These are phyloP conservation scores for Penicillium brasilianum DNA, from an alignment of 2,329 filamentous ascomycete species.

Conservation along the genomic window DNA sequence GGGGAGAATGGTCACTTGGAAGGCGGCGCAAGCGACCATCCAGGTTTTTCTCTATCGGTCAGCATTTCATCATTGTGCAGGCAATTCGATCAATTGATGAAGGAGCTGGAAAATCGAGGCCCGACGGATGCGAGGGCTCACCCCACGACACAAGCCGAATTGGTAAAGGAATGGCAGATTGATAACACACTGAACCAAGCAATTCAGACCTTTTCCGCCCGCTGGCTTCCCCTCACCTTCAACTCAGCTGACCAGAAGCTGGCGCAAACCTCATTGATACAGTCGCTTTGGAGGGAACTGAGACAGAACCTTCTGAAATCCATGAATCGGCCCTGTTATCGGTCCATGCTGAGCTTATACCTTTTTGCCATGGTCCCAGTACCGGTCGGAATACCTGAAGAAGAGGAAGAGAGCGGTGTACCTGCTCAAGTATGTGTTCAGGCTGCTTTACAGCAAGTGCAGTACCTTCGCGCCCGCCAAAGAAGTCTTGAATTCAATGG, in stretches of 20 bases:
- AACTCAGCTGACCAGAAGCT: background rate
- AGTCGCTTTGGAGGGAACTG: constrained; percentile 43
- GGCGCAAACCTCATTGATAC: constrained; percentile 27
- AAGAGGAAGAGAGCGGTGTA: constrained; percentile 49
- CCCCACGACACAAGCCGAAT: constrained; percentile 9
- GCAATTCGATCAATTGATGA: constrained; percentile 45
- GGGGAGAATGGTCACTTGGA: constrained; percentile 14
- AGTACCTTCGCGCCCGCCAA: constrained; percentile 47
- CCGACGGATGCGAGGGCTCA: constrained; percentile 10
- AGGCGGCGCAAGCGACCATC: constrained; percentile 7
- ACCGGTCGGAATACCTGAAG: constrained; percentile 47
- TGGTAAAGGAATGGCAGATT: constrained; percentile 27
- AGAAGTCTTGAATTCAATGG: constrained; percentile 49
- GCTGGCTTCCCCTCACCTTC: constrained; percentile 35
- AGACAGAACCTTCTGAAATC: constrained; percentile 48
- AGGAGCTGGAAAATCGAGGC: constrained; percentile 32
- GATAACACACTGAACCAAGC: constrained; percentile 34
- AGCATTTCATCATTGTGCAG: constrained; percentile 25
- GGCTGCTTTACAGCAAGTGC: constrained; percentile 49
- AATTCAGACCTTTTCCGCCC: constrained; percentile 35
- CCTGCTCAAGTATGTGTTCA: constrained; percentile 50
- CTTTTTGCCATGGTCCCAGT: constrained; percentile 51
- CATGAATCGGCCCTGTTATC: constrained; percentile 50
- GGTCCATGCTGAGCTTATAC: constrained; percentile 49
- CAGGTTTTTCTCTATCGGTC: constrained; percentile 17